A percentile compares a stretch with the other conserved stretches of the same genome.
Evolutionary conservation across 2,329 filamentous ascomycete species (phyloP).

Genomic region (Cladosporium halotolerans): DNA sequence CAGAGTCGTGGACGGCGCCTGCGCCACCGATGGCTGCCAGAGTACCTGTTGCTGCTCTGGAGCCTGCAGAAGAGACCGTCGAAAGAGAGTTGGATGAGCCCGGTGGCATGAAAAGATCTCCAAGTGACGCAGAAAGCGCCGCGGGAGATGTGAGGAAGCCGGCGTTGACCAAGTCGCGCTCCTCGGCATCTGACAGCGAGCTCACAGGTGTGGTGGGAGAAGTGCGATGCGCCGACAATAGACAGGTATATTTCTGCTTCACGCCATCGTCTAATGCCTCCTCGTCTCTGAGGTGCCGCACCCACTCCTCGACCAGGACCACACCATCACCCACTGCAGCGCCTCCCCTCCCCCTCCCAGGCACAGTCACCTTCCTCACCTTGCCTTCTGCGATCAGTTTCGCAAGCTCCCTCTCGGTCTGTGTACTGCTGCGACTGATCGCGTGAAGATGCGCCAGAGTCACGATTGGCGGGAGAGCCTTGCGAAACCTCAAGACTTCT

Average conservation of each 20-base stretch:
- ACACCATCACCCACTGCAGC: constrained; percentile 58
- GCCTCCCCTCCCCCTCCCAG: constrained; percentile 53
- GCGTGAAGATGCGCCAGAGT: constrained; percentile 61
- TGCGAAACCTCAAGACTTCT: constrained; percentile 57
- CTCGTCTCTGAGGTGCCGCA: constrained; percentile 24
- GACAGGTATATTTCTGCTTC: constrained; percentile 46
- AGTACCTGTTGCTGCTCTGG: constrained; percentile 61
- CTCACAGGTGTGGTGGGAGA: constrained; percentile 37
- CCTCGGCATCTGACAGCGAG: constrained; percentile 42
- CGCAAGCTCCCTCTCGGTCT: constrained; percentile 61
- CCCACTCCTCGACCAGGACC: constrained; percentile 53
- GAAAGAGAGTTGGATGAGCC: constrained; percentile 29
- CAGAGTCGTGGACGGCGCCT: constrained; percentile 58
- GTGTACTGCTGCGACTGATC: constrained; percentile 56
- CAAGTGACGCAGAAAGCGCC: constrained; percentile 33
- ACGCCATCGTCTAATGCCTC: constrained; percentile 31
- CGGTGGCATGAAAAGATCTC: constrained; percentile 38
- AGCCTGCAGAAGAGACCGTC: constrained; percentile 55
- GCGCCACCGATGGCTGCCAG: constrained; percentile 62
- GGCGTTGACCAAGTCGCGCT: constrained; percentile 54
- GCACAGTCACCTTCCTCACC: constrained; percentile 58
- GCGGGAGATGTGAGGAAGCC: constrained; percentile 58
- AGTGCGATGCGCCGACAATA: constrained; percentile 48
- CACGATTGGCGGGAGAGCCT: constrained; percentile 56
- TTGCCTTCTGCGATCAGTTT: constrained; percentile 53